phyloP scores from a whole-genome alignment of 345 rosid species.

The Eucalyptus curtisii region DNA sequence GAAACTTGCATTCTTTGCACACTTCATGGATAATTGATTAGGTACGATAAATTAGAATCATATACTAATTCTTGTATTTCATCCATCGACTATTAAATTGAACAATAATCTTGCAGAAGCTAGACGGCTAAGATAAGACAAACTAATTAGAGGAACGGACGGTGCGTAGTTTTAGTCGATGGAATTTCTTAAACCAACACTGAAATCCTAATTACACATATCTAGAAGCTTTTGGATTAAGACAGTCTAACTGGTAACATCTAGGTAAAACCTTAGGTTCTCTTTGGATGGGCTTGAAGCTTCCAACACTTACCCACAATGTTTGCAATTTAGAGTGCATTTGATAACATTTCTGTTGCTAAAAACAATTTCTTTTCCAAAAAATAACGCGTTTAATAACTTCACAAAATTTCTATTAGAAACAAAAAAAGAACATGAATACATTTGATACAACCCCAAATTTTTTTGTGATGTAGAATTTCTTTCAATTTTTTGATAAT shows the following conservation, averaged over 20 bases:
- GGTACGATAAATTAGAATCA: background rate
- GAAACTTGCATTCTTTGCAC: background rate
- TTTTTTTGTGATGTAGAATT: no score
- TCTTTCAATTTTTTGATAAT: no score
- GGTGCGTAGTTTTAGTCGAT: background rate
- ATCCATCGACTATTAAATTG: background rate
- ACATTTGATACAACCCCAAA: fast-evolving
- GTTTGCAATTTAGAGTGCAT: no score
- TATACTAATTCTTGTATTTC: background rate
- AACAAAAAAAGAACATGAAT: fast-evolving
- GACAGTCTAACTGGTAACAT: background rate
- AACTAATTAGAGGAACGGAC: background rate
- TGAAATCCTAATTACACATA: background rate
- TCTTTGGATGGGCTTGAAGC: background rate
- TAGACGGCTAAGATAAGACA: background rate
- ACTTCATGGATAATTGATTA: background rate
- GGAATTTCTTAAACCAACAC: background rate
- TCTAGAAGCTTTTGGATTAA: background rate
- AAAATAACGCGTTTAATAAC: no score
- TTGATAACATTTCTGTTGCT: fast-evolving
- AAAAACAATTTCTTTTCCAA: no score
- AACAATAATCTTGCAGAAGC: background rate
- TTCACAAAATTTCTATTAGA: fast-evolving
- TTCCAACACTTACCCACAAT: background rate
- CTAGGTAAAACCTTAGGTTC: background rate